phyloP scores from a whole-genome alignment of 768 basidiomycete genomes.

The Agrocybe pediades region DNA sequence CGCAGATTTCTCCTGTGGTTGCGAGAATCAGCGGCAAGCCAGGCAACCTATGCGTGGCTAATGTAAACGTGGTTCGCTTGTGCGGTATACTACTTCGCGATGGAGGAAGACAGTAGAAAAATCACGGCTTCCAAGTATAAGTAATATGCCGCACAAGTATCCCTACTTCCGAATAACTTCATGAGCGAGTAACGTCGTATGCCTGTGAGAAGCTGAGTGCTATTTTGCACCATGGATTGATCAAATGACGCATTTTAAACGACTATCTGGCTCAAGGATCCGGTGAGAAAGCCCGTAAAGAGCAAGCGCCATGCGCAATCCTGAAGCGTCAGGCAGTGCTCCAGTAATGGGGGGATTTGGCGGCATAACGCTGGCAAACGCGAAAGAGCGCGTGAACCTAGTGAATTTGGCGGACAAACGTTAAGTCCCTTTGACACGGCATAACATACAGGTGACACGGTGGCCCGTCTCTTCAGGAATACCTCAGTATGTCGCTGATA shows the following conservation, averaged over 20 bases:
- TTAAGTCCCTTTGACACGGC: background rate
- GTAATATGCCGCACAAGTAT: too few relatives aligned
- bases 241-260: slow-evolving; percentile 6
- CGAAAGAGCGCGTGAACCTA: background rate
- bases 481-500: too few relatives aligned
- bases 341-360: background rate
- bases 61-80: background rate
- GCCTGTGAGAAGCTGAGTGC: background rate
- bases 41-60: background rate
- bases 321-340: background rate
- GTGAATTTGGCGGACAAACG: background rate
- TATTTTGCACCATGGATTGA: slow-evolving; percentile 1
- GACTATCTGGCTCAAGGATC: slow-evolving; percentile 6
- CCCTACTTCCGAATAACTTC: too few relatives aligned
- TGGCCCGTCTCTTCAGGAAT: too few relatives aligned
- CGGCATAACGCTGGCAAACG: background rate
- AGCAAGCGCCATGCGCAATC: background rate
- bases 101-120: too few relatives aligned
- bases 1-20: background rate
- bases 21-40: background rate
- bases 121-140: too few relatives aligned
- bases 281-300: slow-evolving; percentile 2
- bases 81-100: too few relatives aligned
- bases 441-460: too few relatives aligned
- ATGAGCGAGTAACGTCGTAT: too few relatives aligned